Conservation (phyloP, 805 yeast genomes). For the Myxozyma melibiosi region DNA sequence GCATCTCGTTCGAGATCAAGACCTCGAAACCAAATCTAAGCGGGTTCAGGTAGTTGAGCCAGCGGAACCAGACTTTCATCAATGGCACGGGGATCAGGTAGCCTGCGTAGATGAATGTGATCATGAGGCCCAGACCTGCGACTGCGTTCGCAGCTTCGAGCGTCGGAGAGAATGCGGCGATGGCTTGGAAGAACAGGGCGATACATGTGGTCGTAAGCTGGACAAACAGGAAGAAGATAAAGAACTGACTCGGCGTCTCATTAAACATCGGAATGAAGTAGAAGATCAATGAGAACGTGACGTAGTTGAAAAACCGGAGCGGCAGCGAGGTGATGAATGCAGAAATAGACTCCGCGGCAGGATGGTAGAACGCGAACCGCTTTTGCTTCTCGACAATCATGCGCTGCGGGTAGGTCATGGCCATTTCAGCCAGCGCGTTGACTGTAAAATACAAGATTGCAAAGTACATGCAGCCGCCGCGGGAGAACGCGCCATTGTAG, state of each 20-base stretch:
- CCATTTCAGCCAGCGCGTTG: conserved; percentile 52
- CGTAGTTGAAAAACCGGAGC: conserved; percentile 47
- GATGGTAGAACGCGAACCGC: conserved; percentile 59
- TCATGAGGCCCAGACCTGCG: conserved; percentile 48
- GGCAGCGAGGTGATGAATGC: conserved; percentile 64
- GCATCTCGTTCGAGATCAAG: conserved; percentile 66
- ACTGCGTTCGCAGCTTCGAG: conserved; percentile 51
- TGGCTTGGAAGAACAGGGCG: conserved; percentile 54
- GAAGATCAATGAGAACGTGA: conserved; percentile 52
- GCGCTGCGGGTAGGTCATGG: conserved; percentile 50
- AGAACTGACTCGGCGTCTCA: conserved; percentile 58
- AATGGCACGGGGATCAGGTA: conserved; percentile 54
- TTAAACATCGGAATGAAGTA: conserved; percentile 60
- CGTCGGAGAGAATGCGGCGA: conserved; percentile 43
- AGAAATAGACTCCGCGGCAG: conserved; percentile 68
- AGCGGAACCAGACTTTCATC: conserved; percentile 73
- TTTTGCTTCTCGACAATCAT: conserved; percentile 62
- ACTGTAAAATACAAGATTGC: conserved; percentile 42
- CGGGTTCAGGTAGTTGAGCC: conserved; percentile 64
- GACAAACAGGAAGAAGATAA: conserved; percentile 51
- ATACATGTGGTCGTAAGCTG: conserved; percentile 51
- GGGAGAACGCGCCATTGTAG: conserved; percentile 59
- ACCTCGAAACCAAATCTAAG: conserved; percentile 62
- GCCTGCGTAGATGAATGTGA: conserved; percentile 50
- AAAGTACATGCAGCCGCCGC: conserved; percentile 70